Evolutionary conservation across 306 rosid genomes (phyloP), one percentile per base, ranked within the genome.

Genomic region (Morella rubra): DNA sequence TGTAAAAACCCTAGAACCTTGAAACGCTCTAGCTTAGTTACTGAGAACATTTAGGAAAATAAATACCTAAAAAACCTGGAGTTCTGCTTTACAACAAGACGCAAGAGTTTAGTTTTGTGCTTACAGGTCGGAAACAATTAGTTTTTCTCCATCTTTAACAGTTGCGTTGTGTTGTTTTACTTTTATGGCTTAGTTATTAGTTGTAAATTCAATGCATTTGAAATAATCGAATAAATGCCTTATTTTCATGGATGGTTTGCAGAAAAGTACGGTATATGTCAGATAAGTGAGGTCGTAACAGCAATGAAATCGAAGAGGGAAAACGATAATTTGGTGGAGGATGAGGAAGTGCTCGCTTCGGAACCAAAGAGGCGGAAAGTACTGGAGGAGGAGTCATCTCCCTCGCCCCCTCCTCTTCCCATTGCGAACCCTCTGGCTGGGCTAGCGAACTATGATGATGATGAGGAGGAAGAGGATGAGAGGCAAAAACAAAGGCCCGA

Each of bases 381-480:
- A 46, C 19, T 53, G 42, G 73, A 15, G 71, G 71, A 72, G 40
- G 58, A 15, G 15, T 72, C 71, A 0, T 61, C 72, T 58, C 52
- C 69, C 27, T 47, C 81, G n/a, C 42, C 60, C 16, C 72, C 77
- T 54, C 82, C 79, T 49, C 58, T 77, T 64, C 76, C 78, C 44
- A 52, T 74, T 40, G 85, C 79, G 18, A 77, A 70, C 22, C 40
- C 65, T 62, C 90, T 87, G 77, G 87, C 89, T 3, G 91, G 89
- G 61, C 85, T 87, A 51, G 71, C 71, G 1, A 85, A 80, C 64
- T 87, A 87, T 14, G 87, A 86, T 0, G 91, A 87, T 10, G 91
- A 80, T 65, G 91, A 87, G 3, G 91, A 87, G 6, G 88, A 81
- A 69, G 83, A 81, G 62, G 83, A 87, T 53, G 86, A 87, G 14